Evolutionary conservation across 2,329 filamentous ascomycete species (phyloP).

Genomic region (Monosporascus sp.): DNA sequence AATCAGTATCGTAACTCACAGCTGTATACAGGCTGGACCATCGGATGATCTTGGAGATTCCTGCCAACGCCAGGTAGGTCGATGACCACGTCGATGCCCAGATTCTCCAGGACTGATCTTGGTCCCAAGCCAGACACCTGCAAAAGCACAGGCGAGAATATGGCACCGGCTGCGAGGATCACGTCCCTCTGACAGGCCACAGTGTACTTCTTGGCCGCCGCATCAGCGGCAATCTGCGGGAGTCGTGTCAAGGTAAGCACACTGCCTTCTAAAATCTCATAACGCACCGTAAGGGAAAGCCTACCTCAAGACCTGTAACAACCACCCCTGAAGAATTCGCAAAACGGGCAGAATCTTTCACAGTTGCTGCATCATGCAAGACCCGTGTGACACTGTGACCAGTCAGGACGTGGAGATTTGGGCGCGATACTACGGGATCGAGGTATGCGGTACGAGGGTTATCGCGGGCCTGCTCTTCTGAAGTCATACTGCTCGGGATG

Average conservation of each 20-base stretch:
- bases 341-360: slow-evolving; percentile 6
- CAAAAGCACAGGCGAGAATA: slow-evolving; percentile 24
- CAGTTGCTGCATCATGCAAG: slow-evolving; percentile 15
- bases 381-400: slow-evolving; percentile 33
- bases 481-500: slow-evolving; percentile 32
- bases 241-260: not conserved
- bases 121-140: slow-evolving; percentile 31
- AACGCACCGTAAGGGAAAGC: not conserved
- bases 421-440: slow-evolving; percentile 28
- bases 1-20: slow-evolving; percentile 10
- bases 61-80: slow-evolving; percentile 28
- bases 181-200: slow-evolving; percentile 24
- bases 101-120: slow-evolving; percentile 16
- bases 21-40: slow-evolving; percentile 20
- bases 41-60: slow-evolving; percentile 27
- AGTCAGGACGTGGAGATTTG: slow-evolving; percentile 34
- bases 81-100: slow-evolving; percentile 22
- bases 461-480: slow-evolving; percentile 33
- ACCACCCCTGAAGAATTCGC: slow-evolving; percentile 9
- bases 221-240: slow-evolving; percentile 22
- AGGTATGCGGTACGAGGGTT: slow-evolving; percentile 36
- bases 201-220: slow-evolving; percentile 10
- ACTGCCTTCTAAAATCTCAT: not conserved
- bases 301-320: slow-evolving; percentile 33
- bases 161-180: slow-evolving; percentile 25